Conservation (phyloP, 495 filamentous ascomycete species). For the Aspergillus sclerotioniger region DNA sequence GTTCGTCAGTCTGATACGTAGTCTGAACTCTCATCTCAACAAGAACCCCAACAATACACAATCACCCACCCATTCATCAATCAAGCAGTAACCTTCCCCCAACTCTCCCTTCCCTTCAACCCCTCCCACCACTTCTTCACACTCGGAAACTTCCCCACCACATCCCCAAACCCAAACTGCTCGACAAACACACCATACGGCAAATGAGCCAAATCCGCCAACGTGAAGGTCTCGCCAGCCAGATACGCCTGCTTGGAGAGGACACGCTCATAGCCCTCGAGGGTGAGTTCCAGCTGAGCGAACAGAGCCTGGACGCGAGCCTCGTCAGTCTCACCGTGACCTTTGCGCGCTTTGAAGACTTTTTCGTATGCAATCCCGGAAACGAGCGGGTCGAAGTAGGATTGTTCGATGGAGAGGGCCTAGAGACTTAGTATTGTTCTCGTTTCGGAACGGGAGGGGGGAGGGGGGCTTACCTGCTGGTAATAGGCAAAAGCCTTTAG, state of each 20-base stretch:
- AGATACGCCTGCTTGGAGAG: constrained; percentile 2
- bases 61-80: no score
- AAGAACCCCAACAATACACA: no score
- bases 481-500: not conserved
- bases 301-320: not conserved
- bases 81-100: constrained; percentile 1
- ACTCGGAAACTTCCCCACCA: not conserved
- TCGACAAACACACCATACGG: constrained; percentile 1
- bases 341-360: not conserved
- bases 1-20: no score
- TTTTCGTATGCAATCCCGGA: constrained; percentile 1
- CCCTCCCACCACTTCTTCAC: constrained; percentile 6
- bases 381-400: constrained; percentile 3
- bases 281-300: not conserved
- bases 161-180: not conserved
- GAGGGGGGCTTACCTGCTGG: not conserved
- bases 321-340: not conserved
- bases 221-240: not conserved
- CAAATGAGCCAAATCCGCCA: not conserved
- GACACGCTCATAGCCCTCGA: constrained; percentile 2
- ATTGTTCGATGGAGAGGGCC: not conserved
- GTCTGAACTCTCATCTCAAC: no score
- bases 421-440: no score
- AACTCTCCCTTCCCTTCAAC: not conserved
- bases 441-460: not conserved